Evolutionary conservation across 2,329 filamentous ascomycete genomes (phyloP), one percentile per base, ranked within the genome.

Genomic region (Fusarium equiseti): DNA sequence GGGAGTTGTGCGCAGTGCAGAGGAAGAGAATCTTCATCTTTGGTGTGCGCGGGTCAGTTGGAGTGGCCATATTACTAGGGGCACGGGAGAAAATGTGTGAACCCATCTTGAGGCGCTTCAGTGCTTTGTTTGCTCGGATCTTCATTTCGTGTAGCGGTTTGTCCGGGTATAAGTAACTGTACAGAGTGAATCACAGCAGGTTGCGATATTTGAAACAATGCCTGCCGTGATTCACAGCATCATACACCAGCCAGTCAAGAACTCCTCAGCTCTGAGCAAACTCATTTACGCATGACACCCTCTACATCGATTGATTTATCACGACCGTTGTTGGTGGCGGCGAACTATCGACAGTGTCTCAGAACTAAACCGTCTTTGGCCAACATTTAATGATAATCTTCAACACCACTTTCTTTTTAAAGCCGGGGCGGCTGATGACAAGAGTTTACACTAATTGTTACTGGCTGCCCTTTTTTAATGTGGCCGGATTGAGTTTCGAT

Each of bases 21-120:
- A 70, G 38, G 50, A 70, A 70, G 46, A 70, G 62, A 18, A 70
- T 70, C 20, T 59, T 70, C 58, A 70, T 70, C 24, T 51, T 35
- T 4, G 62, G 42, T 5, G 38, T 67, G 12, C 11, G 45, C 35
- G 12, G 40, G 15, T 20, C 35, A 22, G 31, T 20, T 4, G 48
- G 5, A 5, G 42, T 40, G 18, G 22, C 20, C 13, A 5, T 22
- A 11, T 50, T 48, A 11, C 11, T 31, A 1, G 29, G 29, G 16
- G 32, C 22, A 18, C 38, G 42, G 29, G 35, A 42, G 15, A 61
- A 24, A 2, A 50, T 32, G 4, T 50, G 62, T 24, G 55, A 54
- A 20, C 15, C 16, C 52, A 55, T 49, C 3, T 35, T 48, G n/a
- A 26, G 7, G 6, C n/a, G 2, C 2, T 10, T 3, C 11, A 40